phyloP scores from a whole-genome alignment of 371 early-diverging fungal species.

The Apophysomyces variabilis region DNA sequence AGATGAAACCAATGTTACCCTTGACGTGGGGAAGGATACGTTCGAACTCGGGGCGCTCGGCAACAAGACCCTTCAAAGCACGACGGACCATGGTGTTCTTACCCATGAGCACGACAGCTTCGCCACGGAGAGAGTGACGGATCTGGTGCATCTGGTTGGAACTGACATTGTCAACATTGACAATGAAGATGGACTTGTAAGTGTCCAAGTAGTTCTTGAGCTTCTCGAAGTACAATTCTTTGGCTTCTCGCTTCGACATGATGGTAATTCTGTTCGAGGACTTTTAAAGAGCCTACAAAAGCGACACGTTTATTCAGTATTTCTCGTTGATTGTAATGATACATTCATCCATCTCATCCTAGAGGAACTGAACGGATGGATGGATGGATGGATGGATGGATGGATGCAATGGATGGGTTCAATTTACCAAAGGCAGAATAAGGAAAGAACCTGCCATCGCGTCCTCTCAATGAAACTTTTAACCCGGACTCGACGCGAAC shows the following conservation, averaged over 20 bases:
- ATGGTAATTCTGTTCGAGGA: slow-evolving; percentile 56
- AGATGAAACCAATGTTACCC: slow-evolving; percentile 99
- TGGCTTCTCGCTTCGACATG: slow-evolving; percentile 64
- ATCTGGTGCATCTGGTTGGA: slow-evolving; percentile 99
- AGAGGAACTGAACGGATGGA: slow-evolving; percentile 27
- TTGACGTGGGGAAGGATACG: slow-evolving; percentile 83
- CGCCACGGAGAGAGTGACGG: slow-evolving; percentile 92
- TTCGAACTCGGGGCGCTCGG: slow-evolving; percentile 89
- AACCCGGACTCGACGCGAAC: no score
- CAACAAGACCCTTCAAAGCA: slow-evolving; percentile 84
- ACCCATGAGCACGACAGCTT: slow-evolving; percentile 98
- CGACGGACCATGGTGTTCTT: slow-evolving; percentile 99
- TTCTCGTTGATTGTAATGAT: neutral
- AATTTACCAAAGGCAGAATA: slow-evolving; percentile 21
- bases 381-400: slow-evolving; percentile 37
- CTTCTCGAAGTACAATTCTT: slow-evolving; percentile 57
- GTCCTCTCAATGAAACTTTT: no score
- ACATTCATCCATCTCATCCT: slow-evolving; percentile 3
- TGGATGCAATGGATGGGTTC: slow-evolving; percentile 22
- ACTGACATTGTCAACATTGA: slow-evolving; percentile 99
- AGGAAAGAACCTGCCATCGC: neutral
- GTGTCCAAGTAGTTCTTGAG: slow-evolving; percentile 76
- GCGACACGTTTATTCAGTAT: neutral
- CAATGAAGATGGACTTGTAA: slow-evolving; percentile 94
- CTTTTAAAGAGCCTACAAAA: slow-evolving; percentile 46